Conservation (phyloP, 305 asterid genomes). For the Fraxinus angustifolia region DNA sequence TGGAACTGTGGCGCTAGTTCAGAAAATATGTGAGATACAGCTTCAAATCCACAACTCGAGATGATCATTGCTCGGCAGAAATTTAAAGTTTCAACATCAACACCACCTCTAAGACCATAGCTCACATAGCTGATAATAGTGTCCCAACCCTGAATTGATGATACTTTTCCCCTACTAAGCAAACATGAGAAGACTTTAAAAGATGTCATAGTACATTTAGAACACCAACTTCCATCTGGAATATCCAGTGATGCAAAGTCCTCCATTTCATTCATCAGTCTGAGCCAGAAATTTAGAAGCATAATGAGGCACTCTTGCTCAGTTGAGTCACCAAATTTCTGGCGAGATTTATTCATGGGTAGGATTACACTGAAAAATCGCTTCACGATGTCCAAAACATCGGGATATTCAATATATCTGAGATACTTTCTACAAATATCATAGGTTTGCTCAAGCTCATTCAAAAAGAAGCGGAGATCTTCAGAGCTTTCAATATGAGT, state of each 20-base stretch:
- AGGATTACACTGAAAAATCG: constrained; percentile 59
- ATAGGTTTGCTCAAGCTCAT: constrained; percentile 60
- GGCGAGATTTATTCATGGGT: constrained; percentile 37
- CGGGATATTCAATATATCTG: constrained; percentile 50
- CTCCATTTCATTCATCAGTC: constrained; percentile 63
- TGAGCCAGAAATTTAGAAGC: constrained; percentile 76
- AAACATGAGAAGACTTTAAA: constrained; percentile 52
- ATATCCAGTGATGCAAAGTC: constrained; percentile 34
- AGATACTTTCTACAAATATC: constrained; percentile 48
- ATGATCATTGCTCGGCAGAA: constrained; percentile 77
- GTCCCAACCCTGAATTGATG: constrained; percentile 73
- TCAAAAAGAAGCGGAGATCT: constrained; percentile 47
- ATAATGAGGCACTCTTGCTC: constrained; percentile 63
- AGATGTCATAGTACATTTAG: constrained; percentile 50
- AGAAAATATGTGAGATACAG: constrained; percentile 46
- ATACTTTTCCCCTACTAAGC: constrained; percentile 49
- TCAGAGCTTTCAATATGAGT: constrained; percentile 42
- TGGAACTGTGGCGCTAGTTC: constrained; percentile 39
- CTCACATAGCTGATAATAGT: constrained; percentile 48
- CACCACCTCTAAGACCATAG: constrained; percentile 45
- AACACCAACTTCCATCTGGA: constrained; percentile 44
- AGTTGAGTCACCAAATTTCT: constrained; percentile 36
- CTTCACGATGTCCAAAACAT: constrained; percentile 41
- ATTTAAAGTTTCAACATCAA: constrained; percentile 43
- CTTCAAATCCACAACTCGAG: constrained; percentile 66